A percentile compares a stretch with the other conserved stretches of the same genome.
Conservation (phyloP, 1,139 yeast species). For the Saccharomyces hybrid region DNA sequence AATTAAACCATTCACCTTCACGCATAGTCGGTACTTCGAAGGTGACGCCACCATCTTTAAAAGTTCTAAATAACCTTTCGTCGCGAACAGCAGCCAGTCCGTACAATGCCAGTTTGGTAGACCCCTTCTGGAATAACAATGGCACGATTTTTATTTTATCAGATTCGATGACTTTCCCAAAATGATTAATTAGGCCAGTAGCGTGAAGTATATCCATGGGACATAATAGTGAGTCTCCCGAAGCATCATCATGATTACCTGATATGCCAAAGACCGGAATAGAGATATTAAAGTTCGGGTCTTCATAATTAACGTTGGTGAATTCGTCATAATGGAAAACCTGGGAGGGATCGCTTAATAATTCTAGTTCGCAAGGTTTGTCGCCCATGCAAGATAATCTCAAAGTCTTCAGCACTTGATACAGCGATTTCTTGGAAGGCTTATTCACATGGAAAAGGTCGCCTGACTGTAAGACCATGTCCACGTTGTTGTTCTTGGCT, state of each 20-base stretch:
- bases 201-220: slow-evolving; percentile 83
- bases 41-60: slow-evolving; percentile 71
- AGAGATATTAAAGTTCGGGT: slow-evolving; percentile 79
- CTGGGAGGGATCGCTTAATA: slow-evolving; percentile 68
- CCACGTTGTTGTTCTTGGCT: slow-evolving; percentile 71
- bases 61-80: slow-evolving; percentile 76
- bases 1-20: slow-evolving; percentile 68
- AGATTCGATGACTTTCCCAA: slow-evolving; percentile 73
- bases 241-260: slow-evolving; percentile 96
- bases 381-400: slow-evolving; percentile 76
- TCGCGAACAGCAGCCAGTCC: slow-evolving; percentile 88
- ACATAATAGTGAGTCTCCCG: slow-evolving; percentile 79
- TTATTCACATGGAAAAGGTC: slow-evolving; percentile 87
- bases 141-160: slow-evolving; percentile 77
- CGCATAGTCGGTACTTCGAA: slow-evolving; percentile 60
- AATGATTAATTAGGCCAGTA: slow-evolving; percentile 80
- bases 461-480: slow-evolving; percentile 87
- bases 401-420: slow-evolving; percentile 70
- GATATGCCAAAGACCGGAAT: slow-evolving; percentile 89
- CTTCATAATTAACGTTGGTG: slow-evolving; percentile 77
- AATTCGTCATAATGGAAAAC: slow-evolving; percentile 47
- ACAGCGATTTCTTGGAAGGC: slow-evolving; percentile 81
- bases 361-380: slow-evolving; percentile 77
- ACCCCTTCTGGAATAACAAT: slow-evolving; percentile 70
- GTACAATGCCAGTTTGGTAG: slow-evolving; percentile 73